These are phyloP conservation scores for Mucor plumbeus DNA, from an alignment of 371 early-diverging fungal species.

Conservation along the genomic window DNA sequence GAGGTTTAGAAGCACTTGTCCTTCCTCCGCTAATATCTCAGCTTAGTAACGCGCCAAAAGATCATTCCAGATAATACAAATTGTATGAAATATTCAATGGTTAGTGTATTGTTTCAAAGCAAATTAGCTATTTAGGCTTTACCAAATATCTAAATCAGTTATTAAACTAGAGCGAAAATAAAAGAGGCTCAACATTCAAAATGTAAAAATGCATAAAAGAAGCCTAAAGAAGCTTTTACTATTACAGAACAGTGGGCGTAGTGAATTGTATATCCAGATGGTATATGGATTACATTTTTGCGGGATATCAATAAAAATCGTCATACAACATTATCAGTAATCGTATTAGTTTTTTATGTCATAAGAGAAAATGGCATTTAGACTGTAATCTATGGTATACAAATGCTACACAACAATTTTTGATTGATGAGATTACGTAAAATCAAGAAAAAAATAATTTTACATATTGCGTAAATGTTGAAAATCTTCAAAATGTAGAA, in stretches of 20 bases:
- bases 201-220: background rate
- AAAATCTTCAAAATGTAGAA: background rate
- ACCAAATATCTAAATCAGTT: too few species aligned
- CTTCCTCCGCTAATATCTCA: background rate
- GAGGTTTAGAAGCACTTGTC: background rate
- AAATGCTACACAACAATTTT: background rate
- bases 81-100: too few species aligned
- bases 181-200: background rate
- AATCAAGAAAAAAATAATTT: background rate
- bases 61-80: background rate
- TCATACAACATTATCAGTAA: slow-evolving; percentile 1
- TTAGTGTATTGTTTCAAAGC: background rate
- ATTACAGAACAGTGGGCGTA: background rate
- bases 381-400: background rate
- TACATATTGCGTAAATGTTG: background rate
- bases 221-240: background rate
- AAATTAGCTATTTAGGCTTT: background rate
- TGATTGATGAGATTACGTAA: background rate
- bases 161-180: too few species aligned
- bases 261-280: background rate
- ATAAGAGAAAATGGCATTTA: background rate
- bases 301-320: slow-evolving; percentile 2
- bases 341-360: background rate
- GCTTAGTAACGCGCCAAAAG: background rate
- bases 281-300: background rate